A percentile compares a stretch with the other conserved stretches of the same genome.
phyloP scores from a whole-genome alignment of 2,329 filamentous ascomycete species.

The Pezicula rhizophila region DNA sequence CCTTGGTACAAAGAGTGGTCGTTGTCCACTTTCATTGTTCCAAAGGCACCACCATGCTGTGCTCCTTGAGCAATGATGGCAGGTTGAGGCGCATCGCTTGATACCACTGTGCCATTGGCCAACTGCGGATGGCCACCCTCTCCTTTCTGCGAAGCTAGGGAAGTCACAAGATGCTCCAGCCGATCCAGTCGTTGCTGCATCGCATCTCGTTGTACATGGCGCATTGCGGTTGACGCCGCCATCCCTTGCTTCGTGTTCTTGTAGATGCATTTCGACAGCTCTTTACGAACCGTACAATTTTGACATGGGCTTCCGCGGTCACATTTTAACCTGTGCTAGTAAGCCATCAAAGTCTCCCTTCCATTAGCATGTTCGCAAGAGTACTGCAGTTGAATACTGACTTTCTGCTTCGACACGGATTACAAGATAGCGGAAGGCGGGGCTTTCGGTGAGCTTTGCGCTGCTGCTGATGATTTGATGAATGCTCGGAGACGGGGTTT shows the following conservation, averaged over 20 bases:
- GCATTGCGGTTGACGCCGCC: constrained; percentile 43
- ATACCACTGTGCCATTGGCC: constrained; percentile 25
- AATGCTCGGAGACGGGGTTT: no score
- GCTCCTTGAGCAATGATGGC: constrained; percentile 35
- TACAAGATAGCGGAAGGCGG: no score
- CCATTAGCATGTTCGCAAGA: not conserved
- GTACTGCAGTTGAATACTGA: not conserved
- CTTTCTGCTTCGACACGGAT: not conserved
- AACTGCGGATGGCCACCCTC: constrained; percentile 29
- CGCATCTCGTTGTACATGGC: constrained; percentile 87
- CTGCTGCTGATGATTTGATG: no score
- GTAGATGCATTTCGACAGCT: constrained; percentile 75
- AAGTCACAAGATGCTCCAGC: constrained; percentile 31
- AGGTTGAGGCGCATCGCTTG: constrained; percentile 38
- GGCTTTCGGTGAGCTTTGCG: no score
- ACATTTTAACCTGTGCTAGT: constrained; percentile 67
- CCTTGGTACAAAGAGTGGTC: constrained; percentile 73
- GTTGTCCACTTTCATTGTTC: constrained; percentile 67
- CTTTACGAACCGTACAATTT: constrained; percentile 83
- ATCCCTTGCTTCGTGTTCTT: constrained; percentile 55
- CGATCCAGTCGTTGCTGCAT: constrained; percentile 40
- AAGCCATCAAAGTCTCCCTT: not conserved
- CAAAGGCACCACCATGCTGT: constrained; percentile 59
- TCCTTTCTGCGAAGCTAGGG: constrained; percentile 48
- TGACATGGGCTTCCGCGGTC: constrained; percentile 84